Percentiles rank a stretch among this genome's conserved stretches.
These are phyloP conservation scores for Cryptosporidium ubiquitum DNA, from an alignment of 169 alveolate genomes.

Conservation along the genomic window DNA sequence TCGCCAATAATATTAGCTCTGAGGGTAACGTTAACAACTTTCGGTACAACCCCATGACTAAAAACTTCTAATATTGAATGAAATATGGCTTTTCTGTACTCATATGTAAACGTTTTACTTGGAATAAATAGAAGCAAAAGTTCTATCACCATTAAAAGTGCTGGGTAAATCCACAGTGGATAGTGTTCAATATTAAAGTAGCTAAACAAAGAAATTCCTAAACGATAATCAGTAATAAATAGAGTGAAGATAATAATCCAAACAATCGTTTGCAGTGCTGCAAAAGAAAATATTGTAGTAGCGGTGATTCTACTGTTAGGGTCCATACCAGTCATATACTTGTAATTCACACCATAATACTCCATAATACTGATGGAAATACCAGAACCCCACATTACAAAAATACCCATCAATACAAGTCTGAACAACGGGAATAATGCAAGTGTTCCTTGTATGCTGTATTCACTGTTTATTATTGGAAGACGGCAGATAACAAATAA, in stretches of 20 bases:
- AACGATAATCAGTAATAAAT: conserved; percentile 79
- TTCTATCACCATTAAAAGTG: conserved; percentile 72
- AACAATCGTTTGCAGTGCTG: conserved; percentile 79
- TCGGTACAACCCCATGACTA: conserved; percentile 75
- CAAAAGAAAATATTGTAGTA: conserved; percentile 78
- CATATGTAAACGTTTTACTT: conserved; percentile 76
- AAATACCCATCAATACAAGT: conserved; percentile 76
- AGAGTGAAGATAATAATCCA: conserved; percentile 77
- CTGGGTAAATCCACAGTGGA: conserved; percentile 67
- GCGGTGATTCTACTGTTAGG: conserved; percentile 79
- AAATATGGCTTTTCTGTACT: conserved; percentile 77
- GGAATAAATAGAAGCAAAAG: conserved; percentile 76
- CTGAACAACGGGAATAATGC: conserved; percentile 79
- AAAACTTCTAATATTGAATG: conserved; percentile 75
- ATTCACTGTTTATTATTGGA: conserved; percentile 46
- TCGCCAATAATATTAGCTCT: conserved; percentile 85
- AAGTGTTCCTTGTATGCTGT: conserved; percentile 63
- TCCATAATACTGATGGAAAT: conserved; percentile 82
- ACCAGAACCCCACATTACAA: conserved; percentile 82
- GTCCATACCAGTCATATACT: conserved; percentile 80
- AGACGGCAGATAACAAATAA: conserved; percentile 75
- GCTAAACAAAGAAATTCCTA: conserved; percentile 63
- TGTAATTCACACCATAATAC: conserved; percentile 83
- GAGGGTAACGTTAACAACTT: conserved; percentile 81
- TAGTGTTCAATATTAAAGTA: conserved; percentile 29